phyloP scores from a whole-genome alignment of 2,329 filamentous ascomycete genomes.

The Fusarium sp. region DNA sequence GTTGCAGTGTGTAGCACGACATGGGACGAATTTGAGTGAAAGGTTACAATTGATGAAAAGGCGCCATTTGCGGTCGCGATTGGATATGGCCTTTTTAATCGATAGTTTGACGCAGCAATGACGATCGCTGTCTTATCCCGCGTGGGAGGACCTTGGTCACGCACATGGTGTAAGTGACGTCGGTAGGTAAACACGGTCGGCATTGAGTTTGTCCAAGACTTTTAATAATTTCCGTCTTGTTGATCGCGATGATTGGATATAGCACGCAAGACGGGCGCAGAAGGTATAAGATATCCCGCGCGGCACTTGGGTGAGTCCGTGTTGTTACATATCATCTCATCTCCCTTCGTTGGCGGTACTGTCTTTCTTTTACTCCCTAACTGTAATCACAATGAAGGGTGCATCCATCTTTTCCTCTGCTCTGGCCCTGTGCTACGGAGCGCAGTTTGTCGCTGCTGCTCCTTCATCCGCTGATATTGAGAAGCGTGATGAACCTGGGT shows the following conservation, averaged over 20 bases:
- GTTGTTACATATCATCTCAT: not conserved
- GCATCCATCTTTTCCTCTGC: conserved; percentile 29
- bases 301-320: not conserved
- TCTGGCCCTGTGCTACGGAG: conserved; percentile 27
- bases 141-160: not conserved
- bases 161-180: conserved; percentile 11
- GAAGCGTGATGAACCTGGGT: conserved; percentile 52
- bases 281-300: conserved; percentile 18
- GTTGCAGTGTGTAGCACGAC: conserved; percentile 16
- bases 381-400: conserved; percentile 22
- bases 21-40: conserved; percentile 1
- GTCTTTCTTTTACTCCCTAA: not conserved
- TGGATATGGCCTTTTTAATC: conserved; percentile 11
- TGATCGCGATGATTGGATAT: not conserved
- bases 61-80: conserved; percentile 25
- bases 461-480: conserved; percentile 24
- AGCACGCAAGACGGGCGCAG: not conserved
- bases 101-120: conserved; percentile 19
- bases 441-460: conserved; percentile 23
- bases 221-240: conserved; percentile 11
- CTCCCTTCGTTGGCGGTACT: not conserved
- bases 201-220: not conserved
- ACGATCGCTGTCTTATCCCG: conserved; percentile 36
- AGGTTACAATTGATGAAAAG: conserved; percentile 3
- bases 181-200: not conserved